Conservation (phyloP, 164 flowering plant genomes). For the Litsea cubeba region DNA sequence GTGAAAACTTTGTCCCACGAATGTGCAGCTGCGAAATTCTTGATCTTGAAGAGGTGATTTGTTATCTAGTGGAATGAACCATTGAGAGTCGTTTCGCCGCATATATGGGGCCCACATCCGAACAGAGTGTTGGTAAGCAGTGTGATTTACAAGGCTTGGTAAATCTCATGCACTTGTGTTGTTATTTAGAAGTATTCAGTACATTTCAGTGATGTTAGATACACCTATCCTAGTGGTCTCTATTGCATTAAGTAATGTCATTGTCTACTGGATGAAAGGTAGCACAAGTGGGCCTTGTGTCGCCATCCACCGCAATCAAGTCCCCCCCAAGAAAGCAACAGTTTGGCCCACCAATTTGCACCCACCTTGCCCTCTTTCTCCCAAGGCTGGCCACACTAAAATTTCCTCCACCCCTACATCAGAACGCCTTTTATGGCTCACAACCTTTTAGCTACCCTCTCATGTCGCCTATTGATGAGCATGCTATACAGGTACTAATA, state of each 20-base stretch:
- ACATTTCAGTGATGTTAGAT: not conserved
- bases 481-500: not conserved
- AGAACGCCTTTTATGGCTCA: not conserved
- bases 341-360: not conserved
- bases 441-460: not conserved
- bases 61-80: too few relatives aligned
- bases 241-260: not conserved
- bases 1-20: too few relatives aligned
- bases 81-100: too few relatives aligned
- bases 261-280: not conserved
- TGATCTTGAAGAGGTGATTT: too few relatives aligned
- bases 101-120: too few relatives aligned
- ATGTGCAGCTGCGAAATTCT: too few relatives aligned
- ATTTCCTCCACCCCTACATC: constrained; percentile 1
- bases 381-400: not conserved
- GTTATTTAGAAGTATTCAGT: too few relatives aligned
- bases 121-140: too few relatives aligned
- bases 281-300: not conserved
- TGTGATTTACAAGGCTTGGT: too few relatives aligned
- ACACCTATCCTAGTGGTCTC: not conserved
- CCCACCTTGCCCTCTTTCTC: not conserved
- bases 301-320: not conserved
- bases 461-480: not conserved
- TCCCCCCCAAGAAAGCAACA: not conserved
- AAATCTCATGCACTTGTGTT: too few relatives aligned